A percentile compares a stretch with the other conserved stretches of the same genome.
These are phyloP conservation scores for Verticillium albo-atrum DNA, from an alignment of 2,329 filamentous ascomycete genomes.

Conservation along the genomic window DNA sequence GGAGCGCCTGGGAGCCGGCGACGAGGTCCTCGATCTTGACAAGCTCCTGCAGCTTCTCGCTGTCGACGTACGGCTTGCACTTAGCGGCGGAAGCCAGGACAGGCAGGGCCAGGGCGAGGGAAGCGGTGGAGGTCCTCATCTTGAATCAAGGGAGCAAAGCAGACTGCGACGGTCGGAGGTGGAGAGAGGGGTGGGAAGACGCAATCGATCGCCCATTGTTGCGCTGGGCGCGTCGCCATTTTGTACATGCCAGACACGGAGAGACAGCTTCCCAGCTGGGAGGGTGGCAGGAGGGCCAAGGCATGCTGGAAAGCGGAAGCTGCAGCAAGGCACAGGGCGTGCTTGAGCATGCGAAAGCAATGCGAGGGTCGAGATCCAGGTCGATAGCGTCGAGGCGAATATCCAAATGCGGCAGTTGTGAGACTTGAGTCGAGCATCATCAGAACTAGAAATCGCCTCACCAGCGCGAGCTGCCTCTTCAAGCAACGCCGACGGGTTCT, in stretches of 20 bases:
- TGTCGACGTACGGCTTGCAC: constrained; percentile 28
- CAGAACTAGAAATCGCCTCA: neutral
- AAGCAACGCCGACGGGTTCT: neutral
- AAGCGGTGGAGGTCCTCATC: constrained; percentile 15
- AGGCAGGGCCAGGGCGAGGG: constrained; percentile 19
- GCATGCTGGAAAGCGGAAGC: neutral
- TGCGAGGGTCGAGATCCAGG: neutral
- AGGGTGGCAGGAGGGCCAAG: neutral
- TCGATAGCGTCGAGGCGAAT: neutral
- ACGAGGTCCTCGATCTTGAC: constrained; percentile 30
- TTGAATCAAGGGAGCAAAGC: neutral
- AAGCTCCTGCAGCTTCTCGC: constrained; percentile 30
- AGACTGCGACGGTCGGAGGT: neutral
- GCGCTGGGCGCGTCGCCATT: neutral
- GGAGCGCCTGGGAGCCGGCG: constrained; percentile 37
- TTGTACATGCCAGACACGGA: neutral
- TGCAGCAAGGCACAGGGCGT: neutral
- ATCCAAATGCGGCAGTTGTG: constrained; percentile 2
- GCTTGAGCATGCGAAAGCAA: neutral
- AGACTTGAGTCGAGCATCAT: neutral
- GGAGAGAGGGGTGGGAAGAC: neutral
- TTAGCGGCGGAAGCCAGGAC: constrained; percentile 16
- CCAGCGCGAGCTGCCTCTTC: constrained; percentile 2
- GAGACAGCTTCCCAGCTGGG: neutral
- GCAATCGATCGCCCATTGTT: neutral